These are phyloP conservation scores for Kwoniella shandongensis DNA, from an alignment of 768 basidiomycete genomes.

Conservation along the genomic window DNA sequence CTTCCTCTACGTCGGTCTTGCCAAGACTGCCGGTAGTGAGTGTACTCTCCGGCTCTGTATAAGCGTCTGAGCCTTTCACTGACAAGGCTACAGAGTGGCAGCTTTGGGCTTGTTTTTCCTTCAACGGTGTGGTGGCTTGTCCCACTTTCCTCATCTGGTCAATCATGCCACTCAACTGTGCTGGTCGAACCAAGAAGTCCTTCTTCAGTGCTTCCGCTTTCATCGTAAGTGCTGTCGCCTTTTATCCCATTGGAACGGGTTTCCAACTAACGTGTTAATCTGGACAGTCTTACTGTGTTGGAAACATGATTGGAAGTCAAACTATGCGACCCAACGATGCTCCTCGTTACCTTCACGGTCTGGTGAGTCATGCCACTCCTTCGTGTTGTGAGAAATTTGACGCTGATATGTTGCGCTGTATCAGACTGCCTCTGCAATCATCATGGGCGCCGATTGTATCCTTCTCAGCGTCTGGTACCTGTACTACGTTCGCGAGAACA, in stretches of 20 bases:
- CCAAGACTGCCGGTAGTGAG: conserved; percentile 16
- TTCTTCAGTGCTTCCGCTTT: conserved; percentile 17
- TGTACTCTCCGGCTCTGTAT: no score
- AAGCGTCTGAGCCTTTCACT: no score
- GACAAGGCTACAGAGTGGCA: conserved; percentile 16
- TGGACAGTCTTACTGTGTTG: conserved; percentile 20
- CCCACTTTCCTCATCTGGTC: conserved; percentile 31
- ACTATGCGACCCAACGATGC: conserved; percentile 58
- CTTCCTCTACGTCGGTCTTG: conserved; percentile 27
- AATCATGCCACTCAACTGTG: conserved; percentile 28
- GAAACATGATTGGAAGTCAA: conserved; percentile 35
- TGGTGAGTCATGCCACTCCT: conserved; percentile 45
- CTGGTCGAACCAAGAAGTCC: conserved; percentile 39
- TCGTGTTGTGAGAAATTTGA: not conserved
- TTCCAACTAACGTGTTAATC: no score
- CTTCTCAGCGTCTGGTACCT: conserved; percentile 21
- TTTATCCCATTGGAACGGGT: no score
- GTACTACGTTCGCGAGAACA: conserved; percentile 27
- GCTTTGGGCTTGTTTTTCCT: conserved; percentile 19
- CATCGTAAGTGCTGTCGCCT: conserved; percentile 20
- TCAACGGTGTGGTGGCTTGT: conserved; percentile 10
- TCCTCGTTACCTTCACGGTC: conserved; percentile 74
- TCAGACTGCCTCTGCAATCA: conserved; percentile 23
- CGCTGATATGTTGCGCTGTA: conserved; percentile 4
- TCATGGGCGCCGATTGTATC: conserved; percentile 21